Evolutionary conservation across 192 early-diverging fungal genomes (phyloP).

Genomic region (Dissophora globulifera): DNA sequence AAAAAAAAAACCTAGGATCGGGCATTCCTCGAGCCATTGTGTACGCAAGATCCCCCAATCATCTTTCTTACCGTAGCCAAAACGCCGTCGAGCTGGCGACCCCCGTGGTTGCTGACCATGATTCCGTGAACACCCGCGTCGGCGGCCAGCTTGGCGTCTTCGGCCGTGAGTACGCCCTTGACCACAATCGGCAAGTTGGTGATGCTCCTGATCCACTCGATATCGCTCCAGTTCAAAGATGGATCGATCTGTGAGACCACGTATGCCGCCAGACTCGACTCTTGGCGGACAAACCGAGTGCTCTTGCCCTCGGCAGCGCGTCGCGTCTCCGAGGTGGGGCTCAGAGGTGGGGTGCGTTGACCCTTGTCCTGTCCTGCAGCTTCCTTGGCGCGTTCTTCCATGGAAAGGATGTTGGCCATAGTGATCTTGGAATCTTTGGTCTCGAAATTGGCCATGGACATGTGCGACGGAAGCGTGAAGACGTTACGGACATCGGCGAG

Average conservation of each 20-base stretch:
- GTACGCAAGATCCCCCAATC: too few relatives aligned
- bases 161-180: slow-evolving; percentile 92
- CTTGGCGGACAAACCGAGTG: slow-evolving; percentile 26
- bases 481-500: slow-evolving; percentile 90
- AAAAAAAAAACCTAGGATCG: background rate
- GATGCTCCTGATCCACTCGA: slow-evolving; percentile 87
- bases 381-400: too few relatives aligned
- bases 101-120: slow-evolving; percentile 96
- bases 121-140: slow-evolving; percentile 83
- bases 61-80: slow-evolving; percentile 59
- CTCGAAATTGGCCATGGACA: slow-evolving; percentile 74
- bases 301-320: background rate
- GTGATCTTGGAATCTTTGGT: slow-evolving; percentile 50
- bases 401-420: slow-evolving; percentile 55
- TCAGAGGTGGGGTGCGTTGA: slow-evolving; percentile 54
- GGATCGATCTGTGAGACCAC: slow-evolving; percentile 88
- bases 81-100: slow-evolving; percentile 90
- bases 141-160: slow-evolving; percentile 90
- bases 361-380: too few relatives aligned
- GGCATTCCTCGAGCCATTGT: too few relatives aligned
- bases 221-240: slow-evolving; percentile 86
- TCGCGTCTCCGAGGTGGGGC: slow-evolving; percentile 57
- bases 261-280: slow-evolving; percentile 49
- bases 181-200: slow-evolving; percentile 89
- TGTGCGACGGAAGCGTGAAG: slow-evolving; percentile 66